Base-by-base conservation (phyloP, 495 filamentous ascomycete genomes). In the Talaromyces nanjingensis region DNA sequence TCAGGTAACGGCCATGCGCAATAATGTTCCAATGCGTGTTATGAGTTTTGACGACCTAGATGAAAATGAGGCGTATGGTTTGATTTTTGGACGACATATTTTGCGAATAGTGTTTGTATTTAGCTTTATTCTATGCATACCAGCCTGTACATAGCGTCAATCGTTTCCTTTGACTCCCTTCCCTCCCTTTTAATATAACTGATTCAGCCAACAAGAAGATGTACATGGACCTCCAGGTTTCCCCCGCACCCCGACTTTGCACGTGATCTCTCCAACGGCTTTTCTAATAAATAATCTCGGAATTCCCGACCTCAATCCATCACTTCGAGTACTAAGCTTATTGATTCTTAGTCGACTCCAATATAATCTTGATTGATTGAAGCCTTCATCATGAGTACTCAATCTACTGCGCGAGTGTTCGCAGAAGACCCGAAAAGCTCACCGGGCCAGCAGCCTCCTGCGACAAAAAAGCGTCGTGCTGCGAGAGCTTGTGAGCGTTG, bases 401-500 rank as follows among this genome's bases (percentile, higher is more conserved):
- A 42, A 14, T 16, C 14, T 42, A 42, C 37, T 14, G 11, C 37
- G 37, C 37, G 37, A 42, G 37, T 14, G 12, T 16, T 42, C 14
- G 14, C 37, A 16, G 37, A 16, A 42, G 37, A 42, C 4, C 16
- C 12, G 3, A 14, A 42, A 4, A 42, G 37, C 37, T 42, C 37
- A 16, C 22, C 22, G 22, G 22, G 53, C 7, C 53, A 24, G 16
- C 22, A 55, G 0, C 53, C 22, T 29, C 65, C 63, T 66, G 37
- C 37, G 11, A 42, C 70, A 27, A 76, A 75, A 61, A 71, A 72
- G 42, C 56, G 67, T 16, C 76, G 76, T 18, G 76, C 76, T 37
- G 72, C 74, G 20, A 73, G 74, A 57, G 76, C 76, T 6, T 78
- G 76, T 67, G 76, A 78, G 39, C 68, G 76, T 20, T 78, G 76